These are phyloP conservation scores for Zygotorulaspora chibaensis DNA, from an alignment of 805 yeast genomes.

Conservation along the genomic window DNA sequence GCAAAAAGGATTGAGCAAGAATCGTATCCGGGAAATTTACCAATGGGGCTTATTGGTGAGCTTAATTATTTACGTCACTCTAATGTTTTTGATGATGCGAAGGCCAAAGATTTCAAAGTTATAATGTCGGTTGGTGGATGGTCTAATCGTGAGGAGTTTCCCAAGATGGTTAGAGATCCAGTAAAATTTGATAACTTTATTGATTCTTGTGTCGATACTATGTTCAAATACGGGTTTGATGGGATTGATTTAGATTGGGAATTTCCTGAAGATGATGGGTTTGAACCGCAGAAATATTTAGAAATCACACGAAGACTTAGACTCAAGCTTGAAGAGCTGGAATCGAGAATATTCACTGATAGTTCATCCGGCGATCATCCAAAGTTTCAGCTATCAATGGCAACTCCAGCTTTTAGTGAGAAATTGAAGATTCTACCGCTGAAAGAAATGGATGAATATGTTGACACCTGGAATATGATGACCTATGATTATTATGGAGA, in stretches of 20 bases:
- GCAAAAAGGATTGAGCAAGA: background rate
- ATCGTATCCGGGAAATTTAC: constrained; percentile 10
- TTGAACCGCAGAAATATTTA: constrained; percentile 45
- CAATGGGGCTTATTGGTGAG: constrained; percentile 49
- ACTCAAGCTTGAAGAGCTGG: constrained; percentile 38
- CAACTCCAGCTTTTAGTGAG: constrained; percentile 65
- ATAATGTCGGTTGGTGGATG: constrained; percentile 85
- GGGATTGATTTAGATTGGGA: constrained; percentile 97
- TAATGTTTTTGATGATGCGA: constrained; percentile 7
- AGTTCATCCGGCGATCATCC: constrained; percentile 6
- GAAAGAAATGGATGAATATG: constrained; percentile 48
- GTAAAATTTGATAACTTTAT: constrained; percentile 45
- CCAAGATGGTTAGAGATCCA: constrained; percentile 40
- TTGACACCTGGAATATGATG: constrained; percentile 83
- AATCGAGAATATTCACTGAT: constrained; percentile 25
- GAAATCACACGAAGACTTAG: constrained; percentile 42
- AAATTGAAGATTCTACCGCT: constrained; percentile 44
- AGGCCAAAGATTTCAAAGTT: constrained; percentile 43
- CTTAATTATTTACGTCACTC: constrained; percentile 44
- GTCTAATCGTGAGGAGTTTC: constrained; percentile 49
- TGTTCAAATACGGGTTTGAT: constrained; percentile 64
- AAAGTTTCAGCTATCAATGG: constrained; percentile 56
- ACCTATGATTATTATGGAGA: constrained; percentile 82
- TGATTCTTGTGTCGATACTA: constrained; percentile 42
- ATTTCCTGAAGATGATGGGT: constrained; percentile 50